Evolutionary conservation across 2,329 filamentous ascomycete genomes (phyloP).

Genomic region (Sordariomycetes sp.): DNA sequence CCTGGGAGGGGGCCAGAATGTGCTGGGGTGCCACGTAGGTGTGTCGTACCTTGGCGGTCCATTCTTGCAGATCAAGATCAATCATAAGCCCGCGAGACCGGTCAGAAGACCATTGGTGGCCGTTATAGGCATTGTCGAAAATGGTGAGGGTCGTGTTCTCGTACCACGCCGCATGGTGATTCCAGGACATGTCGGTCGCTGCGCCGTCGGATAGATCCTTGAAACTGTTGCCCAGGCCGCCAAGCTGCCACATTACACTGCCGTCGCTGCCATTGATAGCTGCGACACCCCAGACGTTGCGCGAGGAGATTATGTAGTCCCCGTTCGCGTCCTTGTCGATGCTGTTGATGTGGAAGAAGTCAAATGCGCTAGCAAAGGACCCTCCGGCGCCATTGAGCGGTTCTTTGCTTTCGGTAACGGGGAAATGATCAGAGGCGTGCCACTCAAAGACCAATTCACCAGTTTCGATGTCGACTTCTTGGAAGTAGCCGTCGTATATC

Average conservation of each 20-base stretch:
- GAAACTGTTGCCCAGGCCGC: constrained; percentile 34
- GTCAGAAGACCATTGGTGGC: neutral
- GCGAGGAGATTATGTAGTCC: constrained; percentile 45
- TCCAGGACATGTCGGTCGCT: constrained; percentile 26
- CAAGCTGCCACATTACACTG: constrained; percentile 41
- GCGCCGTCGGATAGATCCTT: constrained; percentile 20
- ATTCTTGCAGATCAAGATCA: constrained; percentile 10
- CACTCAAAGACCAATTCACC: constrained; percentile 40
- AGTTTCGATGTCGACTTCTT: constrained; percentile 41
- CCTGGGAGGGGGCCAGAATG: constrained; percentile 30
- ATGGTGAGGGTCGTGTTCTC: constrained; percentile 41
- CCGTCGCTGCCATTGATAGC: constrained; percentile 35
- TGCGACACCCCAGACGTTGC: constrained; percentile 35
- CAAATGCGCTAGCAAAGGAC: constrained; percentile 24
- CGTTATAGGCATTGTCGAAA: constrained; percentile 20
- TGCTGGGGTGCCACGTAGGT: constrained; percentile 39
- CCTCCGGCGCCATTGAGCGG: constrained; percentile 5
- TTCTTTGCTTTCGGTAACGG: constrained; percentile 8
- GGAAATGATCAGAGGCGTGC: constrained; percentile 18
- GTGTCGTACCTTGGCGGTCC: constrained; percentile 20
- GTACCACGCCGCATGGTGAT: constrained; percentile 35
- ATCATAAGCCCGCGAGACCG: constrained; percentile 15
- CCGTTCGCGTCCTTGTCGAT: constrained; percentile 39
- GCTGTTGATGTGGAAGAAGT: constrained; percentile 50
- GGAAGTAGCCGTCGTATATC: constrained; percentile 24